Evolutionary conservation across 1,284 basidiomycete species (phyloP), one percentile per base, ranked within the genome.

Genomic region (Tilletia setariae): DNA sequence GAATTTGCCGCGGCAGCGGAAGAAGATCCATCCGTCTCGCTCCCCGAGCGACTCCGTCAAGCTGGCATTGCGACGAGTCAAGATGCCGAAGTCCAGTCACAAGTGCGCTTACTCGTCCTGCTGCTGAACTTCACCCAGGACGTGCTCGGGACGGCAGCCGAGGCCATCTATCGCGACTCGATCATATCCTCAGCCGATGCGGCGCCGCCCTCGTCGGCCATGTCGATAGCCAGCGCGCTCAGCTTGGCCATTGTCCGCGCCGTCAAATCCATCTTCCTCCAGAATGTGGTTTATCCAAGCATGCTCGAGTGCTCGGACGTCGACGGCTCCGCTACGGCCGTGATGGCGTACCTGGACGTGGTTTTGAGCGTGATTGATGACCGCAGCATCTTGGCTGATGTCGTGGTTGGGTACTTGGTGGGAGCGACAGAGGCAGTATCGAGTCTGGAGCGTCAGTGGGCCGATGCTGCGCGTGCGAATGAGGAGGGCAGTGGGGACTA

Each of bases 241-340:
- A 61, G 28, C 15, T 13, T 61, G 16, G 62, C 62, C 21, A 71
- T 79, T 43, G 70, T 70, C 2, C 53, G 70, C 13, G 89, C 92
- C 6, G 88, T 95, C 13, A 89, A 90, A 63, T 87, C 88, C n/a
- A 90, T 91, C 49, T 96, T 96, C 83, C 85, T 97, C 32, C 91
- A 94, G 83, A 95, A 94, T 76, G 90, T 97, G 30, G 85, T 97
- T 40, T 96, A 96, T 80, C 93, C 94, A 0, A 92, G 93, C 4
- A 88, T 98, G 63, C 86, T 97, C 64, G 94, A 98, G 80, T 96
- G 93, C 83, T 94, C 93, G 0, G 91, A 93, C 71, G 82, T 86
- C 6, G 94, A 98, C 82, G 94, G 94, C 28, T 96, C 93, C 73
- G 91, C 94, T 0, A 91, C 96, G 1, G 95, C 95, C 1, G 93